Conservation (phyloP, 208 protist genomes). For the Naegleria fowleri region DNA sequence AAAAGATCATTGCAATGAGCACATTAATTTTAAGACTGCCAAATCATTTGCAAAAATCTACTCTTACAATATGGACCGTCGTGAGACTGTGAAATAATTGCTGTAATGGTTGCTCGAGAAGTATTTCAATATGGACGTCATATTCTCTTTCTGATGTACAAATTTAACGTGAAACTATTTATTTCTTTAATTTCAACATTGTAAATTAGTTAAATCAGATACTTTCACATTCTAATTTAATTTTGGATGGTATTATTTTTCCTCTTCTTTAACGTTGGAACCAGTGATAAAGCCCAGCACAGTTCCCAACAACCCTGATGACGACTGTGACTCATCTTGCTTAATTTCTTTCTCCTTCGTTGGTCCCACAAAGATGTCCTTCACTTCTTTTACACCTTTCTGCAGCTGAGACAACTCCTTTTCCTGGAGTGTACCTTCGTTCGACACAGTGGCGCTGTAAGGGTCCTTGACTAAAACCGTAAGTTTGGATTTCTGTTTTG, state of each 20-base stretch:
- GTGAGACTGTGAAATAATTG: too few species aligned
- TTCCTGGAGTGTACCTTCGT: not conserved
- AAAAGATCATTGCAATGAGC: not conserved
- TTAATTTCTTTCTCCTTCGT: not conserved
- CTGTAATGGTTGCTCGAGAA: too few species aligned
- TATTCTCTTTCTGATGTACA: too few species aligned
- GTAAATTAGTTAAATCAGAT: too few species aligned
- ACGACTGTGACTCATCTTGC: not conserved
- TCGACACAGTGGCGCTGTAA: not conserved
- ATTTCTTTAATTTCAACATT: too few species aligned
- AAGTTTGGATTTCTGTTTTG: not conserved
- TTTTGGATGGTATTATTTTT: too few species aligned
- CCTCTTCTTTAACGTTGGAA: not conserved
- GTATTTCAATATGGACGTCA: too few species aligned
- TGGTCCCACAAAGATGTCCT: not conserved
- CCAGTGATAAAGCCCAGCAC: not conserved
- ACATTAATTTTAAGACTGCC: not conserved
- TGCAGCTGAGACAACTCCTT: not conserved
- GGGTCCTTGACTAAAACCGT: not conserved
- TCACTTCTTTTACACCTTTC: not conserved
- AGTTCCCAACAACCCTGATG: not conserved
- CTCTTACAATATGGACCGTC: not conserved
- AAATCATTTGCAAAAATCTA: not conserved
- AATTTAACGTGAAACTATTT: too few species aligned
- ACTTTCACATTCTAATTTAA: too few species aligned